Evolutionary conservation across 768 basidiomycete genomes (phyloP).

Genomic region (Collybia mongolica): DNA sequence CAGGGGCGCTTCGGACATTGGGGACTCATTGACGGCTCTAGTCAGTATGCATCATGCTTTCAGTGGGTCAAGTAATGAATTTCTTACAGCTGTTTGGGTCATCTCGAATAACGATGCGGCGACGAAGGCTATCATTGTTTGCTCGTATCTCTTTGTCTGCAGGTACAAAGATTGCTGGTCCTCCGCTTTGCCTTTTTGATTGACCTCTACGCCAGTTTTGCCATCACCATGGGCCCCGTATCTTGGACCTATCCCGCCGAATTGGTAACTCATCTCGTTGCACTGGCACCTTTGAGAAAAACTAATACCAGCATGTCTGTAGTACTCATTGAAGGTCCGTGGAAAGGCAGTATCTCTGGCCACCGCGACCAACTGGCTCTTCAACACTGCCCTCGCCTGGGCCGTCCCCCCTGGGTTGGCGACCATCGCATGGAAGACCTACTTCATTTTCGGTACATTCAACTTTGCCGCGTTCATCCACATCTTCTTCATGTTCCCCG

Average conservation of each 20-base stretch:
- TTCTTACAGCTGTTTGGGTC: conserved; percentile 40
- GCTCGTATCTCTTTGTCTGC: conserved; percentile 76
- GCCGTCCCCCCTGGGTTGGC: conserved; percentile 72
- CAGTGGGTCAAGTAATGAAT: background rate
- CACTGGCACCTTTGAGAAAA: background rate
- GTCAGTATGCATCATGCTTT: conserved; percentile 4
- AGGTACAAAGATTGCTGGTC: conserved; percentile 20
- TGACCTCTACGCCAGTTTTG: conserved; percentile 40
- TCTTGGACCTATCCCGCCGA: conserved; percentile 77
- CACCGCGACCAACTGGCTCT: conserved; percentile 60
- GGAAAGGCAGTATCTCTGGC: conserved; percentile 56
- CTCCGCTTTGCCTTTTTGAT: background rate
- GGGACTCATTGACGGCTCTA: conserved; percentile 40
- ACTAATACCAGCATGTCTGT: background rate
- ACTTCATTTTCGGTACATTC: conserved; percentile 78
- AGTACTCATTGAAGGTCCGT: conserved; percentile 62
- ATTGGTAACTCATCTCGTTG: conserved; percentile 28
- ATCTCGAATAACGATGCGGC: conserved; percentile 51
- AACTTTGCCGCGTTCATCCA: conserved; percentile 72
- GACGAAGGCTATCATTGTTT: conserved; percentile 74
- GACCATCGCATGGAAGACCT: conserved; percentile 70
- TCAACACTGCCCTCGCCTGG: conserved; percentile 75
- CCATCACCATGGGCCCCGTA: conserved; percentile 74
- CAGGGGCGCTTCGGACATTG: conserved; percentile 68
- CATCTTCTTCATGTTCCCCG: conserved; percentile 78